phyloP scores from a whole-genome alignment of 805 yeast genomes.

The Ogataea nonfermentans region DNA sequence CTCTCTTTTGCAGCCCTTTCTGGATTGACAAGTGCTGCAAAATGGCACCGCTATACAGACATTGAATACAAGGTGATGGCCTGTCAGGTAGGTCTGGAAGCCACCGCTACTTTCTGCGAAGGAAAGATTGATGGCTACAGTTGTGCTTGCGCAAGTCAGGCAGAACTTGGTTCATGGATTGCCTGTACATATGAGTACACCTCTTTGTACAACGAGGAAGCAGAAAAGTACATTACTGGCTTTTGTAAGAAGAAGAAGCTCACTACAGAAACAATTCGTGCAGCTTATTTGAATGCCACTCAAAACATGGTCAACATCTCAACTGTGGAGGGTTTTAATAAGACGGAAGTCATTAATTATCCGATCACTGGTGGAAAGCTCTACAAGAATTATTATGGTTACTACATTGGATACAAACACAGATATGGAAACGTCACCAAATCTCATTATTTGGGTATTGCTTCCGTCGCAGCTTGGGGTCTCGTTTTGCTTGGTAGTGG shows the following conservation, averaged over 20 bases:
- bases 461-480: constrained; percentile 49
- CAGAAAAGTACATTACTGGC: constrained; percentile 22
- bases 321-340: constrained; percentile 32
- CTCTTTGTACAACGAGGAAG: constrained; percentile 15
- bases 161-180: constrained; percentile 32
- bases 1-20: neutral
- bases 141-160: constrained; percentile 28
- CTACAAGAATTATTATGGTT: constrained; percentile 23
- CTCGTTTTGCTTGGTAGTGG: constrained; percentile 41
- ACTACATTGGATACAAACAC: constrained; percentile 25
- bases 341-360: constrained; percentile 29
- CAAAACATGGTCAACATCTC: constrained; percentile 36
- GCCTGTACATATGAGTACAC: constrained; percentile 25
- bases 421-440: constrained; percentile 38
- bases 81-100: constrained; percentile 24
- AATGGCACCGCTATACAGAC: constrained; percentile 18
- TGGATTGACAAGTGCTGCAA: constrained; percentile 1
- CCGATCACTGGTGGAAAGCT: constrained; percentile 36
- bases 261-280: constrained; percentile 35
- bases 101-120: constrained; percentile 22
- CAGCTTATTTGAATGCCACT: constrained; percentile 42
- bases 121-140: constrained; percentile 9
- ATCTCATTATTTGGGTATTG: constrained; percentile 47
- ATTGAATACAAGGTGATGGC: constrained; percentile 18
- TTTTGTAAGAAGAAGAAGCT: constrained; percentile 26